Conservation (phyloP, 2,329 filamentous ascomycete genomes). For the Pestalotiopsis sp. region DNA sequence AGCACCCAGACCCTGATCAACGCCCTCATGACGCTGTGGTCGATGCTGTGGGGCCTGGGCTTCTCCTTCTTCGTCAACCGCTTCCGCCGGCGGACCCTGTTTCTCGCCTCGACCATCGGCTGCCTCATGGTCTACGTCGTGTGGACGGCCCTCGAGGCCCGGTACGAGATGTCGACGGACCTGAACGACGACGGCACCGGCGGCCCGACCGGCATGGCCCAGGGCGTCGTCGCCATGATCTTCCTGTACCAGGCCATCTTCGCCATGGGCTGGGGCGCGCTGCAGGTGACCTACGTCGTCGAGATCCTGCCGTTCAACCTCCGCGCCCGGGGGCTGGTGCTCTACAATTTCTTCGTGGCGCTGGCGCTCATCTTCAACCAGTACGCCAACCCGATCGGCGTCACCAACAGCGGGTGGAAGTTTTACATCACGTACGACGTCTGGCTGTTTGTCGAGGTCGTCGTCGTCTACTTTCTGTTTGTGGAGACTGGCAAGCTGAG, state of each 20-base stretch:
- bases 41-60: slow-evolving; percentile 47
- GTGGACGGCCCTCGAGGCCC: slow-evolving; percentile 23
- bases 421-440: slow-evolving; percentile 27
- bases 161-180: slow-evolving; percentile 31
- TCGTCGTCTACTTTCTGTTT: slow-evolving; percentile 34
- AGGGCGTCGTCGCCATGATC: slow-evolving; percentile 33
- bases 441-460: slow-evolving; percentile 20
- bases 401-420: slow-evolving; percentile 23
- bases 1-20: slow-evolving; percentile 35
- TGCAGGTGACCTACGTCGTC: slow-evolving; percentile 33
- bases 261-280: slow-evolving; percentile 32
- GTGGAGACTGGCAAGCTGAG: slow-evolving; percentile 43
- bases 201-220: slow-evolving; percentile 16
- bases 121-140: slow-evolving; percentile 19
- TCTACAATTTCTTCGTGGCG: slow-evolving; percentile 31
- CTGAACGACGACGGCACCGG: slow-evolving; percentile 21
- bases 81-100: slow-evolving; percentile 25
- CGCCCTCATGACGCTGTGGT: slow-evolving; percentile 49
- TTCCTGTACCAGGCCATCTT: slow-evolving; percentile 38
- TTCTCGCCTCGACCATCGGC: slow-evolving; percentile 24
- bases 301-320: slow-evolving; percentile 37
- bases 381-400: slow-evolving; percentile 26
- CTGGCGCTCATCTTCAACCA: slow-evolving; percentile 26
- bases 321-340: slow-evolving; percentile 21
- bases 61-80: slow-evolving; percentile 38